Percentiles rank a stretch among this genome's conserved stretches.
Evolutionary conservation across 2,329 filamentous ascomycete species (phyloP).

Genomic region (Fusarium fracticaudum): DNA sequence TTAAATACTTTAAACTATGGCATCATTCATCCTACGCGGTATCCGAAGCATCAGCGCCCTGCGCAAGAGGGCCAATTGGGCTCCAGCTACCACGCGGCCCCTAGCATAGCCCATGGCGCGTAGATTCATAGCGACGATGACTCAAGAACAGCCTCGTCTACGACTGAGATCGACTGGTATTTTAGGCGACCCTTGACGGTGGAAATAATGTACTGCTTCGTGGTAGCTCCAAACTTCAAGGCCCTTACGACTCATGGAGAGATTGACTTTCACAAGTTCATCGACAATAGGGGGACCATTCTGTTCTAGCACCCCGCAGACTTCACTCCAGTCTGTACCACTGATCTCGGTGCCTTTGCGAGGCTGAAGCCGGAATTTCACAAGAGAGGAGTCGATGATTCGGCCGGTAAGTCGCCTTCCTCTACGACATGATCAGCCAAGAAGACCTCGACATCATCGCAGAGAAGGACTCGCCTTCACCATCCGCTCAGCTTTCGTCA

Average conservation of each 20-base stretch:
- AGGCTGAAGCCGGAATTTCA: background rate
- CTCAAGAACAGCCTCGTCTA: background rate
- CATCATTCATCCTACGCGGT: background rate
- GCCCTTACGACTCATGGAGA: background rate
- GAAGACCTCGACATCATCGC: slow-evolving; percentile 83
- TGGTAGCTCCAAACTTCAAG: background rate
- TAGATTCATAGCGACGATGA: background rate
- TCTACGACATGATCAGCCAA: slow-evolving; percentile 66
- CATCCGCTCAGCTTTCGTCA: slow-evolving; percentile 92
- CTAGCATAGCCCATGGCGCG: background rate
- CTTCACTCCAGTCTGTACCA: background rate
- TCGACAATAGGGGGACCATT: background rate
- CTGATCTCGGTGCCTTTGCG: background rate
- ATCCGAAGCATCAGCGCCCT: background rate
- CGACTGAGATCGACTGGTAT: background rate
- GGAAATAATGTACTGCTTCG: fast-evolving
- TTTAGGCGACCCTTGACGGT: fast-evolving
- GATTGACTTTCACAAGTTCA: slow-evolving; percentile 12
- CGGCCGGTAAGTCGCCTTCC: background rate
- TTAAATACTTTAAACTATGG: background rate
- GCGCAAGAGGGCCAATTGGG: background rate
- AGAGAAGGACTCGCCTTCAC: slow-evolving; percentile 85
- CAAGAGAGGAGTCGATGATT: background rate
- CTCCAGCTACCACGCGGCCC: background rate
- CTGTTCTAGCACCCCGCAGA: background rate